Base-by-base conservation (phyloP, 805 yeast genomes). In the Lipomyces spencermartinsiae region DNA sequence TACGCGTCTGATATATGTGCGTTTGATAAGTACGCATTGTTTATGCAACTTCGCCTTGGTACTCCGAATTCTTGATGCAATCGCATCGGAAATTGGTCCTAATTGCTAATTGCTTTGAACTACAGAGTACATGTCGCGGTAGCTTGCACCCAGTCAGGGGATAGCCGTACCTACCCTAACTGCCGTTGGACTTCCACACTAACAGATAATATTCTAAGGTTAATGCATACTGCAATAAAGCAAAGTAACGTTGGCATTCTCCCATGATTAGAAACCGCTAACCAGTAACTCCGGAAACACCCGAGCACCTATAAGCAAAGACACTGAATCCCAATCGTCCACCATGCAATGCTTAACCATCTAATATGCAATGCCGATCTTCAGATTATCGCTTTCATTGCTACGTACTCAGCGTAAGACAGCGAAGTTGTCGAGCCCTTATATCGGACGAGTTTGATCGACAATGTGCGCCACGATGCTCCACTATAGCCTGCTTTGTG, bases 401-500 rank as follows among this genome's bases (percentile, higher is more conserved):
- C 56, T 7, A 60, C 16, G 51, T 59, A 68, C 59, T 66, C 71
- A 19, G 43, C 46, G 37, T 68, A 68, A 31, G 35, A 39, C 54
- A 70, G 19, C 10, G 62, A 37, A 25, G 79, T 79, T 73, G 87
- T 87, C 49, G 77, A 65, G 3, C 92, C 91, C 73, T 84, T 81
- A 75, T 89, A 89, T 68, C 89, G 79, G 3, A 82, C 82, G 16
- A 89, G 79, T 56, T 81, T 75, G n/a, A 86, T 78, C 59, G 35
- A 77, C 74, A 62, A 73, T 75, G 54, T 78, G 75, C 19, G 78
- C 78, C 70, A 83, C 76, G 16, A 77, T 77, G 33, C 73, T 14
- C 79, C 82, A 12, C 68, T 64, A 57, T 69, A 68, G 68, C 92
- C 95, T 0, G 97, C 93, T 76, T 95, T 95, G 29, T 83, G 80